Conservation (phyloP, 2,329 filamentous ascomycete genomes). For the Monilinia polystroma region DNA sequence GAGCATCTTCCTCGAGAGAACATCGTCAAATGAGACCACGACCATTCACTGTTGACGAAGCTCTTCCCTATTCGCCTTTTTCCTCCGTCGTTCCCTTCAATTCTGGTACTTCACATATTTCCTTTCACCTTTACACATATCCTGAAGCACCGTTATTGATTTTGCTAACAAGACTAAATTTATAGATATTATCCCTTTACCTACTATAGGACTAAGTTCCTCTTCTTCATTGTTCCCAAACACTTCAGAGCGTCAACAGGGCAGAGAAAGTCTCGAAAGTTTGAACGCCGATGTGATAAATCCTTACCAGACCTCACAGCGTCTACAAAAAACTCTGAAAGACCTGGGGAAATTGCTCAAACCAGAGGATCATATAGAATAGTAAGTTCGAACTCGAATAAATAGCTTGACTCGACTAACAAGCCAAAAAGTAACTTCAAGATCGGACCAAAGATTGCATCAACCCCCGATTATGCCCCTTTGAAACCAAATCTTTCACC, state of each 20-base stretch:
- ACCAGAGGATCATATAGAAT: constrained; percentile 67
- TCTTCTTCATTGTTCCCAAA: constrained; percentile 52
- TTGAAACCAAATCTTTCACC: constrained; percentile 35
- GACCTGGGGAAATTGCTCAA: constrained; percentile 74
- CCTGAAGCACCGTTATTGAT: constrained; percentile 18
- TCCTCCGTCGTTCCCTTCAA: constrained; percentile 78
- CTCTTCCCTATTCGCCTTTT: constrained; percentile 78
- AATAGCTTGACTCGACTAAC: constrained; percentile 30
- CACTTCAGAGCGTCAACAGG: constrained; percentile 53
- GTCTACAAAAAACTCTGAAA: constrained; percentile 68
- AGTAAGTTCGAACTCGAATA: constrained; percentile 30
- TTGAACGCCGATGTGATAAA: constrained; percentile 69
- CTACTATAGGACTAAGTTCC: constrained; percentile 55
- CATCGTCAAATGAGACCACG: constrained; percentile 36
- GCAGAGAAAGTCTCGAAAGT: constrained; percentile 57
- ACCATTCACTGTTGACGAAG: constrained; percentile 67
- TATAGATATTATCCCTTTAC: constrained; percentile 65
- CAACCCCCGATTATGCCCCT: constrained; percentile 22
- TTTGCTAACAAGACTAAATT: constrained; percentile 28
- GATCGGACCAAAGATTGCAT: constrained; percentile 43
- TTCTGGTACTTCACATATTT: constrained; percentile 53
- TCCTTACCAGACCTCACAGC: constrained; percentile 58
- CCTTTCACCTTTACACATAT: constrained; percentile 1
- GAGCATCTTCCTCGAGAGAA: neutral
- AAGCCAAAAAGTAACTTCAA: constrained; percentile 55